Conservation (phyloP, 2,329 filamentous ascomycete species). For the Xenosphaeropsis pyriputrescens region DNA sequence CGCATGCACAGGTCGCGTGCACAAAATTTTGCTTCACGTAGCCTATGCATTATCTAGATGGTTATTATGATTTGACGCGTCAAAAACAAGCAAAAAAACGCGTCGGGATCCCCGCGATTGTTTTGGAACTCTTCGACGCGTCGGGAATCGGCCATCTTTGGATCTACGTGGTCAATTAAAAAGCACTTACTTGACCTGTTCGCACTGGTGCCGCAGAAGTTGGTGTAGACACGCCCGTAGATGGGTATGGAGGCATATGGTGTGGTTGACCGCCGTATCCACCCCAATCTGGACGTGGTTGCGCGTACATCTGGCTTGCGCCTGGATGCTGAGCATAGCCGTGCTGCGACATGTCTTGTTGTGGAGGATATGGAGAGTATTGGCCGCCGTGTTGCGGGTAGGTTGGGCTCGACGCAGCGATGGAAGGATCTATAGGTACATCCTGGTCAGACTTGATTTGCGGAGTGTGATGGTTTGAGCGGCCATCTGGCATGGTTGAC, state of each 20-base stretch:
- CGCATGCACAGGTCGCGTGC: too few species aligned
- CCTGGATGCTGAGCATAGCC: constrained; percentile 48
- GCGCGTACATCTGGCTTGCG: constrained; percentile 48
- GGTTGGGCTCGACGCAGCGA: constrained; percentile 82
- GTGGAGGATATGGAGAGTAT: constrained; percentile 78
- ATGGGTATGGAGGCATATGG: constrained; percentile 15
- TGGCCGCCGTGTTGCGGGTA: constrained; percentile 60
- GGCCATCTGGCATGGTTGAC: constrained; percentile 70
- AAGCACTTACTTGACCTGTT: constrained; percentile 41
- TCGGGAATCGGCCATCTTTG: not conserved
- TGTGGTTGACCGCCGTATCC: constrained; percentile 39
- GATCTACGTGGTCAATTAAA: constrained; percentile 1
- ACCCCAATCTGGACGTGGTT: constrained; percentile 61
- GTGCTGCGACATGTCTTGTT: constrained; percentile 69
- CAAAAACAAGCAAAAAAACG: not conserved
- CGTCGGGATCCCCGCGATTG: not conserved
- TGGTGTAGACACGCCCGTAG: constrained; percentile 25
- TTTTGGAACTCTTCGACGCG: too few species aligned
- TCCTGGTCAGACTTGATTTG: constrained; percentile 87
- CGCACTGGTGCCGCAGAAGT: constrained; percentile 38
- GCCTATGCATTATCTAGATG: too few species aligned
- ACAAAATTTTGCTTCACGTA: too few species aligned
- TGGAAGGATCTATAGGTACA: constrained; percentile 98
- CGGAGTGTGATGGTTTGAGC: constrained; percentile 59
- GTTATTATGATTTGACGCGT: too few species aligned